Conservation (phyloP, 2,329 filamentous ascomycete species). For the Balansia obtecta region DNA sequence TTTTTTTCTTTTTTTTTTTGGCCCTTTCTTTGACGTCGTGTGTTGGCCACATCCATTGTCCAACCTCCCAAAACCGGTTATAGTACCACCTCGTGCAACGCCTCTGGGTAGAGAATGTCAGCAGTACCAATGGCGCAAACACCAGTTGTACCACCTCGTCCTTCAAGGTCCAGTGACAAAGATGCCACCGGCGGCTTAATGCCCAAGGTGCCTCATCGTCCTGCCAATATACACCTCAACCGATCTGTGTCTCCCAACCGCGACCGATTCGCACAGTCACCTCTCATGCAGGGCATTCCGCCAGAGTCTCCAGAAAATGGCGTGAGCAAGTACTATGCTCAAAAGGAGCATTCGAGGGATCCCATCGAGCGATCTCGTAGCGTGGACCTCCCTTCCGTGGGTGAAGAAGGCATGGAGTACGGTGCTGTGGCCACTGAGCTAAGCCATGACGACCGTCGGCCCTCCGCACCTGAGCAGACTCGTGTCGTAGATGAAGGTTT, state of each 20-base stretch:
- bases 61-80: not conserved
- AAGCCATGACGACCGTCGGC: slow-evolving; percentile 18
- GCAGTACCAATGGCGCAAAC: slow-evolving; percentile 35
- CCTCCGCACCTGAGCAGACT: slow-evolving; percentile 54
- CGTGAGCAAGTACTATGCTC: slow-evolving; percentile 22
- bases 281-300: slow-evolving; percentile 61
- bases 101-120: slow-evolving; percentile 27
- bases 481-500: slow-evolving; percentile 69
- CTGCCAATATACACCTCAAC: slow-evolving; percentile 54
- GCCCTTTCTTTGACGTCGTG: not conserved
- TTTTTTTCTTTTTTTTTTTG: too few relatives aligned
- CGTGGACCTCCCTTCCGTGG: slow-evolving; percentile 71
- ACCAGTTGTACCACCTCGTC: slow-evolving; percentile 46
- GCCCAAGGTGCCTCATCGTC: slow-evolving; percentile 71
- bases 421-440: slow-evolving; percentile 42
- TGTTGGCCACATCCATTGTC: not conserved
- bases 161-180: slow-evolving; percentile 36
- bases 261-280: slow-evolving; percentile 73
- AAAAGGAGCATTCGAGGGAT: slow-evolving; percentile 24
- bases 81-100: not conserved
- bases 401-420: slow-evolving; percentile 86
- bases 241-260: slow-evolving; percentile 67
- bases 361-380: slow-evolving; percentile 54
- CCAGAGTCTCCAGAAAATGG: slow-evolving; percentile 25
- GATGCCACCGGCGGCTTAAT: slow-evolving; percentile 24